Base-by-base conservation (phyloP, 306 rosid genomes). In the Rubus parviflorus region DNA sequence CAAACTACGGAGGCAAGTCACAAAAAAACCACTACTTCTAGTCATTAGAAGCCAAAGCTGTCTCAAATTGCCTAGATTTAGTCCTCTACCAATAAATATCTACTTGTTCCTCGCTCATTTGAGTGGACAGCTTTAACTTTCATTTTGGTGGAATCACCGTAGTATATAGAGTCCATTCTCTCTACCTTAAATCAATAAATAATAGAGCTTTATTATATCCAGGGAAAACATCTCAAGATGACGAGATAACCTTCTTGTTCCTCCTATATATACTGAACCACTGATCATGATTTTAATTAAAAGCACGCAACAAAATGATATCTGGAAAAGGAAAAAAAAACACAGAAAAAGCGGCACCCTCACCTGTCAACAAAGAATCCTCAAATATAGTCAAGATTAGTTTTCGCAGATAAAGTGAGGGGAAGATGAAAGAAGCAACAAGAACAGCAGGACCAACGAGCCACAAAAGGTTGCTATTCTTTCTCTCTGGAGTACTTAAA, bases 291-390 rank as follows among this genome's bases (percentile, higher is more conserved):
- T 4, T 46, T 35, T 16, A 46, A 51, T 47, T 12, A 30, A 75
- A 56, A 70, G 51, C 63, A 2, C 10, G 19, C 70, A 30, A 48
- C 9, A 49, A 51, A 17, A 72, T 8, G 54, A 82, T n/a, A 54
- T 16, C 22, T 65, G 54, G 57, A 37, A 48, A 47, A 30, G 14
- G 6, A 37, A 37, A 66, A 68, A 41, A 38, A 61, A 23, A 35
- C 6, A 5, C 45, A 48, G 7, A 56, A 7, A 20, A 57, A 54
- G 74, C 70, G 72, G 67, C 19, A 75, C 74, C 77, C 83, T 82
- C 75, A 90, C 98, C 98, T 77, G 99, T 95, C 75, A 95, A 81
- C 85, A 95, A 79, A 47, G 99, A 95, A 86, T 95, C 99, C 89
- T 95, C 99, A 83, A 91, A 95, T 79, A 95, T 60, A 72, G 86